Conservation (phyloP, 306 rosid genomes). For the Lathyrus oleraceus region DNA sequence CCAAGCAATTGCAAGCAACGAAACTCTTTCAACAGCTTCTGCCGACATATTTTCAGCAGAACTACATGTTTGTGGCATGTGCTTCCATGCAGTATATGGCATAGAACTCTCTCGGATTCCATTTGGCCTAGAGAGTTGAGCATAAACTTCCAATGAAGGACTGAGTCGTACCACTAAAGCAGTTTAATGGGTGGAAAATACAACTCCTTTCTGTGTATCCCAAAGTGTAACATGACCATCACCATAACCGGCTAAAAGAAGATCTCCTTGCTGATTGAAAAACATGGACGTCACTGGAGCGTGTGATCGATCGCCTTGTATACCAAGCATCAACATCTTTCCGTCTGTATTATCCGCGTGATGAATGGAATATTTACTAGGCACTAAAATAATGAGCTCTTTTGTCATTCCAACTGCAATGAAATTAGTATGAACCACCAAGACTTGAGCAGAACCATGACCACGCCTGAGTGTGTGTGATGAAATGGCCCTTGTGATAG, state of each 20-base stretch:
- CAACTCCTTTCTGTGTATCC: constrained; percentile 79
- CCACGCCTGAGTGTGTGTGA: constrained; percentile 73
- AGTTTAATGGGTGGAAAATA: constrained; percentile 88
- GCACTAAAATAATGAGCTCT: too few relatives aligned
- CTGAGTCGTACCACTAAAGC: constrained; percentile 91
- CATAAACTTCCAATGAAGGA: constrained; percentile 73
- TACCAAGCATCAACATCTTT: too few relatives aligned
- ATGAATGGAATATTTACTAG: too few relatives aligned
- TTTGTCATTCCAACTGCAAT: too few relatives aligned
- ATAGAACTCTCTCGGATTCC: constrained; percentile 94
- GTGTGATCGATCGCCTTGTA: too few relatives aligned
- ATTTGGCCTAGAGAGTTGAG: constrained; percentile 79
- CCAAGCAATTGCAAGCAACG: constrained; percentile 97
- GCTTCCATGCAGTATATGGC: too few relatives aligned
- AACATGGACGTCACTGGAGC: too few relatives aligned
- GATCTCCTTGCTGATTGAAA: constrained; percentile 93
- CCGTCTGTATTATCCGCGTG: too few relatives aligned
- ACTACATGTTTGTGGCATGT: constrained; percentile 45
- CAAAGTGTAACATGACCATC: constrained; percentile 89
- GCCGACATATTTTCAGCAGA: constrained; percentile 52
- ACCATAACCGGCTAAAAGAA: constrained; percentile 91
- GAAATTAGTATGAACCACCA: too few relatives aligned
- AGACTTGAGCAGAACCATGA: too few relatives aligned
- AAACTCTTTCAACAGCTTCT: constrained; percentile 73
- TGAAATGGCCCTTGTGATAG: constrained; percentile 64